Evolutionary conservation across 306 rosid species (phyloP).

Genomic region (Psophocarpus tetragonolobus): DNA sequence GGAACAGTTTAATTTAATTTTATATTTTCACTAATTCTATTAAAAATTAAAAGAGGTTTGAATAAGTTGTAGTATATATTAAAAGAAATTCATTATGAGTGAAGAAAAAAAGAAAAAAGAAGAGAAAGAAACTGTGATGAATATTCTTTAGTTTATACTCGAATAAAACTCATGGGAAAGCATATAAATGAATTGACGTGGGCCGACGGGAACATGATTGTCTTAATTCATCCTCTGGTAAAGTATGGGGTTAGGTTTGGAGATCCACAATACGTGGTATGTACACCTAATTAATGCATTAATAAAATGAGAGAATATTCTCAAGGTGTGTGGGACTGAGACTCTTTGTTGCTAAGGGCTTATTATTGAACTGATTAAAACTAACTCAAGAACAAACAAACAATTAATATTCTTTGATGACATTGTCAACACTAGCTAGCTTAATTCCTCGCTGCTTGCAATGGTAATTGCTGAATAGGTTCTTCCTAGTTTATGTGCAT

Average conservation of each 20-base stretch:
- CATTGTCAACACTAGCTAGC: not conserved
- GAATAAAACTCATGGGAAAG: not conserved
- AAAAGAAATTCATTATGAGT: too few relatives aligned
- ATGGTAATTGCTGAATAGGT: not conserved
- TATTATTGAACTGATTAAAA: not conserved
- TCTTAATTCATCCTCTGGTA: not conserved
- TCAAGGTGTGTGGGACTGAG: not conserved
- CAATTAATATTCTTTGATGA: constrained; percentile 6
- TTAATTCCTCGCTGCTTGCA: not conserved
- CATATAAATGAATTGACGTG: not conserved
- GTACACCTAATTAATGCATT: not conserved
- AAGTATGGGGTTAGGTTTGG: not conserved
- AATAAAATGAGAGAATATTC: constrained; percentile 9
- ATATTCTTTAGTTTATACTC: not conserved
- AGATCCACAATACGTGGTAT: not conserved
- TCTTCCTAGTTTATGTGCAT: not conserved
- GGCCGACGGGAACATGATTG: not conserved
- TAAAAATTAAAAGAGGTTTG: too few relatives aligned
- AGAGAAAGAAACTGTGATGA: not conserved
- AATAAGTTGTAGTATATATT: too few relatives aligned
- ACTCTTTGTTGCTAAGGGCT: not conserved
- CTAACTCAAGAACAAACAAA: not conserved
- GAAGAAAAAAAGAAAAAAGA: too few relatives aligned
- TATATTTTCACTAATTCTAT: not conserved
- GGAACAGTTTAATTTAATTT: not conserved